Conservation (phyloP, 2,329 filamentous ascomycete species). For the Fusarium metavorans region DNA sequence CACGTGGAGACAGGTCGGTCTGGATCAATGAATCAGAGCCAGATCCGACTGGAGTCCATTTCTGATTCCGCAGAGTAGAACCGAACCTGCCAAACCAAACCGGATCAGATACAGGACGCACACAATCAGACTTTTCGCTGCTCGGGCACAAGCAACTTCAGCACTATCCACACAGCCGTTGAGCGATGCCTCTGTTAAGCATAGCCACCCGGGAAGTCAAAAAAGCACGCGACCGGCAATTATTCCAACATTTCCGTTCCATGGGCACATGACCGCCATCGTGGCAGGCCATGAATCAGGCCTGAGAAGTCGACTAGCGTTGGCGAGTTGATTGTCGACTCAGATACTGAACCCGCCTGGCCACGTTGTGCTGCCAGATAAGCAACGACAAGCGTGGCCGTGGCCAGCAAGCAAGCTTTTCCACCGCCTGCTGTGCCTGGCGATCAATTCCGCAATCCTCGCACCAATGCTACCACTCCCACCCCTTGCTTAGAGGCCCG, state of each 20-base stretch:
- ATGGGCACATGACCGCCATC: not conserved
- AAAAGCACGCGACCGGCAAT: conserved; percentile 26
- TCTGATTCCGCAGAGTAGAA: conserved; percentile 14
- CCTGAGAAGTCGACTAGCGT: conserved; percentile 2
- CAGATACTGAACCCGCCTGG: conserved; percentile 5
- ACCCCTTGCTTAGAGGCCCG: conserved; percentile 7
- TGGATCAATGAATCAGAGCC: conserved; percentile 27
- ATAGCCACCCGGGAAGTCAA: conserved; percentile 23
- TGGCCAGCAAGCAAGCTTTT: conserved; percentile 26
- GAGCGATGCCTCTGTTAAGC: conserved; percentile 19
- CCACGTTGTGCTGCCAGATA: conserved; percentile 29
- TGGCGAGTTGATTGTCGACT: conserved; percentile 8
- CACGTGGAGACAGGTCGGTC: conserved; percentile 29
- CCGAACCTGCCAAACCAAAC: not conserved
- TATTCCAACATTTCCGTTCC: conserved; percentile 6
- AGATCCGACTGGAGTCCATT: conserved; percentile 7
- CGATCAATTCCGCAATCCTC: conserved; percentile 31
- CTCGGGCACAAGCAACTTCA: conserved; percentile 26
- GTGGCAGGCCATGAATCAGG: conserved; percentile 21
- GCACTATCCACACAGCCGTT: conserved; percentile 16
- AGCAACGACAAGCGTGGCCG: conserved; percentile 14
- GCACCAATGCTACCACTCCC: conserved; percentile 11
- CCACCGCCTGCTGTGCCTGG: conserved; percentile 32
- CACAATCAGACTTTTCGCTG: conserved; percentile 31
- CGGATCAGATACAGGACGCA: not conserved